Conservation (phyloP, 2,329 filamentous ascomycete species). For the Sordariomycetes sp. region DNA sequence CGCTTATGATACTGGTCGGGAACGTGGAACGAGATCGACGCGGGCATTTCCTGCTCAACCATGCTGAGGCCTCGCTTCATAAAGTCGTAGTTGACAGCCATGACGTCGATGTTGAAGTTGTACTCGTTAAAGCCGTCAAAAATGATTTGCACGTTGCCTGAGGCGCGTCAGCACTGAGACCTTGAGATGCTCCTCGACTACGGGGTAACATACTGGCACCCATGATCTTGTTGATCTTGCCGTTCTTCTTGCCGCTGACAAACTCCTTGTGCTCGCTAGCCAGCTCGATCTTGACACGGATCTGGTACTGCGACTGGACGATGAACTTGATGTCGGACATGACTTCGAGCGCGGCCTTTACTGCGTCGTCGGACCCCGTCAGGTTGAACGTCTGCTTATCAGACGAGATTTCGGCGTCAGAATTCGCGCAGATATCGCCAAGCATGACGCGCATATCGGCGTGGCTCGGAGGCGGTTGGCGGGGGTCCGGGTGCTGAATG, state of each 20-base stretch:
- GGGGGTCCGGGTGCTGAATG: constrained; percentile 64
- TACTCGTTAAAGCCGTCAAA: constrained; percentile 99
- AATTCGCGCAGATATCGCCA: constrained; percentile 90
- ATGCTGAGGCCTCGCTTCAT: constrained; percentile 86
- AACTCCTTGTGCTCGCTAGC: constrained; percentile 99
- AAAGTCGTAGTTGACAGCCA: constrained; percentile 81
- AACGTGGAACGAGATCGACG: constrained; percentile 97
- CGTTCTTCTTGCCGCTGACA: constrained; percentile 98
- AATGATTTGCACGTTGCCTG: constrained; percentile 91
- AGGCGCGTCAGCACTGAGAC: constrained; percentile 2
- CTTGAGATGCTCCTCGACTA: constrained; percentile 2
- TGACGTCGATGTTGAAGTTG: constrained; percentile 99
- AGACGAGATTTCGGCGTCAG: constrained; percentile 86
- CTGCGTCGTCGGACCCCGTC: constrained; percentile 89
- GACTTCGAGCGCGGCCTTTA: constrained; percentile 89
- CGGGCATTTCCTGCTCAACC: constrained; percentile 98
- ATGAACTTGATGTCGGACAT: constrained; percentile 88
- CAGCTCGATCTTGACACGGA: constrained; percentile 95
- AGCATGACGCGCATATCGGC: constrained; percentile 81
- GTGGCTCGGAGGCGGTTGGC: constrained; percentile 40
- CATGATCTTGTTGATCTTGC: constrained; percentile 99
- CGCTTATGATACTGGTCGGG: constrained; percentile 99
- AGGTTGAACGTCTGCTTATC: constrained; percentile 90
- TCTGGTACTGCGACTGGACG: constrained; percentile 75
- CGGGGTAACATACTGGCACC: constrained; percentile 53